Evolutionary conservation across 352 stramenopile species (phyloP), one percentile per base, ranked within the genome.

Genomic region (Phytopythium sindhum): DNA sequence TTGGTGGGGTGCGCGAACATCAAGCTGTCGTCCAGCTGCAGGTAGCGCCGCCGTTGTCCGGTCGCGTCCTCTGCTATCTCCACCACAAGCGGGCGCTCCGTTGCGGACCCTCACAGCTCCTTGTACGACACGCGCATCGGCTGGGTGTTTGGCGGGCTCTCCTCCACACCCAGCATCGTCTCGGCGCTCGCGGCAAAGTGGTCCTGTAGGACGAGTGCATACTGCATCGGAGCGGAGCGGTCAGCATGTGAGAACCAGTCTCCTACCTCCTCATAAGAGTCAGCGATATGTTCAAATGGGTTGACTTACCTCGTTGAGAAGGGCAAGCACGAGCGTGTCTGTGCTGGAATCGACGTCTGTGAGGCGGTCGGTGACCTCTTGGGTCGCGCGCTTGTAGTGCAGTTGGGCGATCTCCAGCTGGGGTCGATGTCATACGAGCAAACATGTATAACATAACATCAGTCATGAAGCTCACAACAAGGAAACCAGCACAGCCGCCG

Each of bases 371-470:
- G 54, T 50, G 55, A 81, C 65, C 44, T 69, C 65, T 26, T 61
- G 57, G 14, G 70, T 77, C 28, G 60, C 61, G 50, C 55, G 60
- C 26, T 77, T 64, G 41, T 72, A 82, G n/a, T 77, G 56, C 26
- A 66, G 47, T 55, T 78, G 71, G 24, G 67, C 57, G 21, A 35
- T 28, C 66, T 79, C 61, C 23, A 79, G 66, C 74, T 82, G 60
- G 3, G 29, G 29, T 23, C 21, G 1, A 23, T 14, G 50, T 39
- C 26, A 37, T 9, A 8, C 31, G 31, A 8, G 31, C 8, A 35
- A 35, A 35, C 31, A 4, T 15, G 26, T 33, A 24, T 5, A 15
- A 15, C 4, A n/a, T 17, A 23, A 2, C 3, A 17, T 47, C 19
- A 47, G 41, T 7, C 41, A 7, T 23, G 2, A n/a, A 47, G 41